These are phyloP conservation scores for Capsicum chinense DNA, from an alignment of 257 asterid species.

Conservation along the genomic window DNA sequence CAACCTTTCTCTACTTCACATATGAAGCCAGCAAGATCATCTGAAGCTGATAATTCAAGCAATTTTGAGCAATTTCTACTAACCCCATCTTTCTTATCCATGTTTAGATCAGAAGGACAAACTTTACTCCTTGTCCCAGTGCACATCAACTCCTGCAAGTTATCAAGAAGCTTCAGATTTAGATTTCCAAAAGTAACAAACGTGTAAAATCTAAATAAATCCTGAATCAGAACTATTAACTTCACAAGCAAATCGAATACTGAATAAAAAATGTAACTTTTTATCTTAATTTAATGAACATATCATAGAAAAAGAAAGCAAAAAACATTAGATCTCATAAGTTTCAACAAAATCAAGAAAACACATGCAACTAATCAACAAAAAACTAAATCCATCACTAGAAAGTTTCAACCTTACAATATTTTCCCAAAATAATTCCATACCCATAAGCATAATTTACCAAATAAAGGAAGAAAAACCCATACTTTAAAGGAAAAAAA, in stretches of 20 bases:
- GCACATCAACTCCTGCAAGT: constrained; percentile 57
- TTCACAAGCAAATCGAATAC: background rate
- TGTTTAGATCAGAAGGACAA: constrained; percentile 44
- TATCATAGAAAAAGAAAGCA: background rate
- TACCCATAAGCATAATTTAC: background rate
- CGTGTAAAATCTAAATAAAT: background rate
- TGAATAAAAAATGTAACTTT: background rate
- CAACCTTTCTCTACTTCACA: constrained; percentile 57
- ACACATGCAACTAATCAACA: background rate
- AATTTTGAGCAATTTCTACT: constrained; percentile 56
- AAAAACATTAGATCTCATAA: constrained; percentile 28
- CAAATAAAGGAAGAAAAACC: background rate
- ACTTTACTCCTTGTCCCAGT: constrained; percentile 48
- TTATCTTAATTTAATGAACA: background rate
- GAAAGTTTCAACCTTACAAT: constrained; percentile 39
- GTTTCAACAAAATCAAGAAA: constrained; percentile 27
- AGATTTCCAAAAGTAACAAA: constrained; percentile 22
- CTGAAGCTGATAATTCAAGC: constrained; percentile 79
- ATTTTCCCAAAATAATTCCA: background rate
- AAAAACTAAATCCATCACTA: constrained; percentile 31
- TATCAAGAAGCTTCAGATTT: constrained; percentile 22
- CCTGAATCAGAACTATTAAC: background rate
- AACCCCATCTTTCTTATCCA: constrained; percentile 49
- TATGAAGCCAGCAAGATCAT: constrained; percentile 62
- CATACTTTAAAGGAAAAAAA: background rate